Evolutionary conservation across 1,284 basidiomycete genomes (phyloP).

Genomic region (Puccinia polysora): DNA sequence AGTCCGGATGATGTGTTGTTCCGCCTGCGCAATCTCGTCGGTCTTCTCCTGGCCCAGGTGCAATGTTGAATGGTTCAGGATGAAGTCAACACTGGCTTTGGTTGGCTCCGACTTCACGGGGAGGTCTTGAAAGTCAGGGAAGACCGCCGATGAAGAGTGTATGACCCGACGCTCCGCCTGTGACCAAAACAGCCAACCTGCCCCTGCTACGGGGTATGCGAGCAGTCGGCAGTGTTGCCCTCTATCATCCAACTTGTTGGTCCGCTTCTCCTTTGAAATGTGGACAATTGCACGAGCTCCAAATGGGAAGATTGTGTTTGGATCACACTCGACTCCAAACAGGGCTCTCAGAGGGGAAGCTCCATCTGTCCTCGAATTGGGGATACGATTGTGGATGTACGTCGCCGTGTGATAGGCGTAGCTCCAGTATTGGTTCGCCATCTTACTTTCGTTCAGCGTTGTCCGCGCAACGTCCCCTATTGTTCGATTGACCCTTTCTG

Average conservation of each 20-base stretch:
- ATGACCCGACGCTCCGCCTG: neutral
- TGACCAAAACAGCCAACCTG: neutral
- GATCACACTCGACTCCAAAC: neutral
- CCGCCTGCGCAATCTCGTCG: neutral
- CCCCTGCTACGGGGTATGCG: neutral
- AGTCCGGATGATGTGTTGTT: neutral
- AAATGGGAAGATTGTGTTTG: slow-evolving; percentile 4
- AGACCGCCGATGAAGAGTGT: neutral
- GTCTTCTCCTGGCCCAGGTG: slow-evolving; percentile 3
- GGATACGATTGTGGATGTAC: slow-evolving; percentile 20
- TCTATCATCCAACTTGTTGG: neutral
- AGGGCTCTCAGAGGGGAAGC: neutral
- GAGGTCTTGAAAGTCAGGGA: neutral
- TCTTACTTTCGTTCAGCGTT: neutral
- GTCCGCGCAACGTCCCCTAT: neutral
- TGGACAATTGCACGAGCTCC: neutral
- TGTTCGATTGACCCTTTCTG: slow-evolving; percentile 15
- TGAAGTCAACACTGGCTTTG: neutral
- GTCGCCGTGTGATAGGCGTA: neutral
- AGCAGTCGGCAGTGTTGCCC: neutral
- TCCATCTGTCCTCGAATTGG: neutral
- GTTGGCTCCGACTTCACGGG: neutral
- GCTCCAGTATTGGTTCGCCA: neutral
- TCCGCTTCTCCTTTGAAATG: neutral
- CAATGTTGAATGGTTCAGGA: neutral